phyloP scores from a whole-genome alignment of 2,329 filamentous ascomycete genomes.

The Chalaropsis ovoidea region DNA sequence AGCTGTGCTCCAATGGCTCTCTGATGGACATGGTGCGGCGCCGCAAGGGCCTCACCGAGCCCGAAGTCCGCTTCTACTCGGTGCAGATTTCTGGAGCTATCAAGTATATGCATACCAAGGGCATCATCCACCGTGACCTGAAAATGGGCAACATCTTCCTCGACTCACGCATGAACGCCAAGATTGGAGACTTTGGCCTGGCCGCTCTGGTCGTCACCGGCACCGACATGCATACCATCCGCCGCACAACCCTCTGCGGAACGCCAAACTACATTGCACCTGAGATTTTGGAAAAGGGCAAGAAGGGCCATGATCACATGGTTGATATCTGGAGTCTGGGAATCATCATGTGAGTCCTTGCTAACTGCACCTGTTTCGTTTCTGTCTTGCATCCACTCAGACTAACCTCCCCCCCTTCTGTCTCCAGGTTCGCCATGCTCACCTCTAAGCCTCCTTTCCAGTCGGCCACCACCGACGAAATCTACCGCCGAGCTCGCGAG shows the following conservation, averaged over 20 bases:
- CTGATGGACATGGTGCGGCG: slow-evolving; percentile 97
- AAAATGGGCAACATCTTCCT: slow-evolving; percentile 98
- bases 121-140: slow-evolving; percentile 90
- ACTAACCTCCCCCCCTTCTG: slow-evolving; percentile 19
- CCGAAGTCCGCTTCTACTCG: slow-evolving; percentile 86
- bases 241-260: slow-evolving; percentile 87
- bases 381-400: neutral
- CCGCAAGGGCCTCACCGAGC: slow-evolving; percentile 79
- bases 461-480: slow-evolving; percentile 77
- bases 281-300: slow-evolving; percentile 88
- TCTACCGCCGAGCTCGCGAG: slow-evolving; percentile 60
- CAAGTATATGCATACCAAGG: slow-evolving; percentile 93
- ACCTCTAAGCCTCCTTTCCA: slow-evolving; percentile 96
- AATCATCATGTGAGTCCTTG: slow-evolving; percentile 70
- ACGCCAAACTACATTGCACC: slow-evolving; percentile 98
- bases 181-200: slow-evolving; percentile 93
- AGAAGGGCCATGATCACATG: slow-evolving; percentile 91
- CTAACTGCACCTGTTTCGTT: neutral
- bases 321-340: slow-evolving; percentile 98
- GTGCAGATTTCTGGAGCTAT: slow-evolving; percentile 93
- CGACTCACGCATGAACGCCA: slow-evolving; percentile 90
- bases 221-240: slow-evolving; percentile 72
- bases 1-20: slow-evolving; percentile 89
- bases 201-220: slow-evolving; percentile 85
- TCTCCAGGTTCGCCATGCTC: slow-evolving; percentile 75